Evolutionary conservation across 768 basidiomycete species (phyloP), one percentile per base, ranked within the genome.

Genomic region (Trametes sanguinea): DNA sequence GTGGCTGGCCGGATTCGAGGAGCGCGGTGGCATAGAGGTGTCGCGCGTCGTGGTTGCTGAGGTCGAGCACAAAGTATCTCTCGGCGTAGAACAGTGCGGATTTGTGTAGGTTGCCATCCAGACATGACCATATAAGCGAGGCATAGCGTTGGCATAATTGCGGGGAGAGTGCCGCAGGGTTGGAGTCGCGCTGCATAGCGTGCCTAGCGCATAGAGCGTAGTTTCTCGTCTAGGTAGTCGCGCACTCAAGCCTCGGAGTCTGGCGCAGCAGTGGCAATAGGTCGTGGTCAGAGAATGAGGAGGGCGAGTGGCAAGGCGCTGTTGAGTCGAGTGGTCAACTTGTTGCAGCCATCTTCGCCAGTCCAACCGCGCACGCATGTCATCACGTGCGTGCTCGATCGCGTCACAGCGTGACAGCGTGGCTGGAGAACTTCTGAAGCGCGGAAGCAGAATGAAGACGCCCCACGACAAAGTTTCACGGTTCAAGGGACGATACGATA

Each of bases 1-100:
- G 86, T 13, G 87, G 83, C 70, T 90, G 88, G 58, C 82, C 83
- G 66, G 85, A 82, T 6, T 80, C 83, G 46, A 92, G 81, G 65
- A 95, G 83, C 17, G 87, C 81, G 45, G 83, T 87, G 65, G 93
- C 92, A 80, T 92, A 91, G 47, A 95, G 82, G 78, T 92, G 92
- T 59, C 90, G 84, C 66, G 92, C 86, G 71, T 91, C 87, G 72
- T 95, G 94, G 74, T 85, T 86, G 33, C 78, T 73, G 63, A 81
- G 79, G 74, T 90, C 87, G 73, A 91, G 76, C 43, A 85, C 83
- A 72, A 82, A 89, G 73, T 91, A 91, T 65, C 92, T 79, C 76
- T 95, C 94, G 39, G 93, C 92, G 77, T 91, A 91, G 78, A 96
- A 96, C 48, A 92, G 83, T 43, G 94, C 93, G 11, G 92, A 87